Base-by-base conservation (phyloP, 805 yeast genomes). In the Starmera pachycereana region DNA sequence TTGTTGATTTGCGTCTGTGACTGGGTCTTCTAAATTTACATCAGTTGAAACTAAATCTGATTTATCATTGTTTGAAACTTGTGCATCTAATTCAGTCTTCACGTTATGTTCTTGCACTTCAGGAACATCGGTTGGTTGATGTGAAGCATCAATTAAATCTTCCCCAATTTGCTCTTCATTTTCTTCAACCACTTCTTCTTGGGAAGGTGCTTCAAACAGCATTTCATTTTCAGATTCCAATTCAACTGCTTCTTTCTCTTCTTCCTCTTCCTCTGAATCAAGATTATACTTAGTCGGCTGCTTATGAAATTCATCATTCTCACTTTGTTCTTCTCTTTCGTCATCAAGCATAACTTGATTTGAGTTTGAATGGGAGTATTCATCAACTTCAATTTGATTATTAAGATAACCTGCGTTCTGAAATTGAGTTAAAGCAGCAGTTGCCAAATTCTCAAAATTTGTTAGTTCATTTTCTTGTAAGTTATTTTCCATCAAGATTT, bases 21-120 rank as follows among this genome's bases (percentile, higher is more conserved):
- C 39, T 22, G 9, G 9, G 8, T 37, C 29, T 31, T 37, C 34
- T n/a, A 18, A 5, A 5, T 37, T 29, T 12, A 16, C 38, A 8
- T 29, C 38, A 12, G 27, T 6, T 22, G 18, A 16, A 16, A 16
- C 18, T 4, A 16, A 16, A 16, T 16, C 18, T 16, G 18, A 16
- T 16, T 36, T 10, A 12, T 36, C 33, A n/a, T 38, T 37, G 14
- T 33, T 46, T 5, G 12, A 33, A 16, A 27, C 37, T 16, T 37
- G 13, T 33, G 35, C 36, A 32, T 32, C 25, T 37, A 27, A 18
- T 33, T 12, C 8, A 33, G 12, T 12, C 12, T 18, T 19, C 29
- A 9, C 29, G 6, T 16, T 16, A 22, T 22, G 29, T 22, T 22
- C n/a, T 12, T 34, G n/a, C 6, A 12, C 10, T 34, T 22, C 12